These are phyloP conservation scores for Hygrophila difformis DNA, from an alignment of 257 asterid species.

Conservation along the genomic window DNA sequence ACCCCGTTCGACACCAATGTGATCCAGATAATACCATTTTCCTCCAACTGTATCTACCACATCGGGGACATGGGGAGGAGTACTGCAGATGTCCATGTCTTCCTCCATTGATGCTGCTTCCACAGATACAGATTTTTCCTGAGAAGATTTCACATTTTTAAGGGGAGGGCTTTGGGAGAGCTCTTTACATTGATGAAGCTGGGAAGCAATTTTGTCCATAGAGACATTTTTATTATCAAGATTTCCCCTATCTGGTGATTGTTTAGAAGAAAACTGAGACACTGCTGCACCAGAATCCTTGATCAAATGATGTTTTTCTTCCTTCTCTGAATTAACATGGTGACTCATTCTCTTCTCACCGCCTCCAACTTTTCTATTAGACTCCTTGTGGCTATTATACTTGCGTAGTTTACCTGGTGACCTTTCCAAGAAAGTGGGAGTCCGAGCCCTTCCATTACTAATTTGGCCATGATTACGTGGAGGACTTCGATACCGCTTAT, in stretches of 20 bases:
- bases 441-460: constrained; percentile 49
- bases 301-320: constrained; percentile 36
- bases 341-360: constrained; percentile 44
- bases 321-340: constrained; percentile 47
- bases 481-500: constrained; percentile 64
- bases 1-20: constrained; percentile 70
- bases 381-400: constrained; percentile 33
- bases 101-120: constrained; percentile 93
- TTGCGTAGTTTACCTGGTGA: constrained; percentile 58
- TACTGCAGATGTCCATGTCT: constrained; percentile 97
- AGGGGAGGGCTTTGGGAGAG: constrained; percentile 28
- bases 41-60: constrained; percentile 53
- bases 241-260: constrained; percentile 41
- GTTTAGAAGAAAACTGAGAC: constrained; percentile 29
- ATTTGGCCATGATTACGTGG: constrained; percentile 61
- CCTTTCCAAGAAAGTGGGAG: constrained; percentile 48
- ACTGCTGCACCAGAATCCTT: constrained; percentile 46
- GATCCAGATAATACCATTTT: constrained; percentile 90
- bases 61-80: constrained; percentile 86
- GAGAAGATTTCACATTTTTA: constrained; percentile 32
- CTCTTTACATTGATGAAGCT: constrained; percentile 24
- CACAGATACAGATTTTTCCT: constrained; percentile 51
- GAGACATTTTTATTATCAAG: constrained; percentile 27
- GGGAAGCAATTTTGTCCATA: constrained; percentile 26
- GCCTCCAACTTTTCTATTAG: constrained; percentile 41